Conservation (phyloP, 78 protist genomes). For the Isochrysis galbana region DNA sequence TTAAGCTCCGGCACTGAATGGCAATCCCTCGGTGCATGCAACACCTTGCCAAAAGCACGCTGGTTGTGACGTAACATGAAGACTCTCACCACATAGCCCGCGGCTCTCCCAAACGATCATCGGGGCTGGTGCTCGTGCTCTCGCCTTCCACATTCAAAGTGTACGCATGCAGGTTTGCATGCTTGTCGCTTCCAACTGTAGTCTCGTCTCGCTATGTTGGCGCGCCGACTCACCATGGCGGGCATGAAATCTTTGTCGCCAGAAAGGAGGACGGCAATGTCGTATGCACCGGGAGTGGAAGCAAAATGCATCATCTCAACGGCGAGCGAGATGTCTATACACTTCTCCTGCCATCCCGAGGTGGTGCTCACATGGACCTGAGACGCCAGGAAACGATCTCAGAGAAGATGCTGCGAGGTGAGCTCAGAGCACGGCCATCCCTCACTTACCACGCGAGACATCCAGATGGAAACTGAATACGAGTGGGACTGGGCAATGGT, state of each 20-base stretch:
- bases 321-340: slow-evolving; percentile 32
- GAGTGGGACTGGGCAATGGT: too few relatives aligned
- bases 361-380: not conserved
- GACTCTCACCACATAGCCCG: too few relatives aligned
- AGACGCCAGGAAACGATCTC: not conserved
- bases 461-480: too few relatives aligned
- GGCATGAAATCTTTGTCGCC: slow-evolving; percentile 31
- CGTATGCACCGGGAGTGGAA: not conserved
- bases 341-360: not conserved
- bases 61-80: not conserved
- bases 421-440: too few relatives aligned
- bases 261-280: not conserved
- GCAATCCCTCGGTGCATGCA: not conserved
- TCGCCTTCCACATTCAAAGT: not conserved
- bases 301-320: slow-evolving; percentile 27
- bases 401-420: too few relatives aligned
- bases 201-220: too few relatives aligned
- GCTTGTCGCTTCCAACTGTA: too few relatives aligned
- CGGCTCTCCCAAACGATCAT: too few relatives aligned
- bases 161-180: too few relatives aligned
- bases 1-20: too few relatives aligned
- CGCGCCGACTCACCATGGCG: too few relatives aligned
- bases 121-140: not conserved
- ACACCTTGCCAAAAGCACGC: not conserved
- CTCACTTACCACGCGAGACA: too few relatives aligned